A percentile compares a stretch with the other conserved stretches of the same genome.
These are phyloP conservation scores for Oryza meridionalis DNA, from an alignment of 176 grass and related monocot genomes.

Conservation along the genomic window DNA sequence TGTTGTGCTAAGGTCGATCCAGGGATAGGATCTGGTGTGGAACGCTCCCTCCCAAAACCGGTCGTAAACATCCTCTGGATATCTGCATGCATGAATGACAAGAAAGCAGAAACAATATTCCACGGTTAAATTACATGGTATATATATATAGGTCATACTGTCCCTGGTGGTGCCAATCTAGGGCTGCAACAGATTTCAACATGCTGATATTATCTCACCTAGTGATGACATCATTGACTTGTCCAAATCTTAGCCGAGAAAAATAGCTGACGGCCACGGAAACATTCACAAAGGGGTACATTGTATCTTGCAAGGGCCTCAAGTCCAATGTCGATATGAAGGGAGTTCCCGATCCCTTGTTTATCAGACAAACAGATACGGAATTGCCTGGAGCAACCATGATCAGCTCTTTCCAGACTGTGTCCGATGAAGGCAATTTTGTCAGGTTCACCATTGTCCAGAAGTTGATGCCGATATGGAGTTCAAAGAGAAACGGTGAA, in stretches of 20 bases:
- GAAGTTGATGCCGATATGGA: slow-evolving; percentile 34
- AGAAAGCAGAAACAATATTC: no score
- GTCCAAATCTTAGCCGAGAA: not conserved
- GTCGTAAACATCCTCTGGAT: no score
- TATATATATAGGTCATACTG: no score
- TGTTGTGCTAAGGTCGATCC: no score
- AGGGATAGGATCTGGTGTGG: no score
- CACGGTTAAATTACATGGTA: no score
- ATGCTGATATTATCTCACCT: not conserved
- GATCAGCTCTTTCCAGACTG: not conserved
- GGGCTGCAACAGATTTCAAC: no score
- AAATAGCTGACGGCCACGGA: not conserved
- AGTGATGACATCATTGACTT: not conserved
- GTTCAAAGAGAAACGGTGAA: not conserved
- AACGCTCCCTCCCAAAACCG: no score
- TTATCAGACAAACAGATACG: not conserved
- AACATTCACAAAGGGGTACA: not conserved
- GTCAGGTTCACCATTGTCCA: slow-evolving; percentile 23
- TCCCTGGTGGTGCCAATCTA: no score
- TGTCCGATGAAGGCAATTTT: rapidly evolving
- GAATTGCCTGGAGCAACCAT: not conserved
- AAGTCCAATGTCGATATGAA: slow-evolving; percentile 16
- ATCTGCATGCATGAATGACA: no score
- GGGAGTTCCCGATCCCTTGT: not conserved
- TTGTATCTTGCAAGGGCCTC: not conserved